A percentile compares a stretch with the other conserved stretches of the same genome.
phyloP scores from a whole-genome alignment of 1,284 basidiomycete species.

The Irpex lacteus region DNA sequence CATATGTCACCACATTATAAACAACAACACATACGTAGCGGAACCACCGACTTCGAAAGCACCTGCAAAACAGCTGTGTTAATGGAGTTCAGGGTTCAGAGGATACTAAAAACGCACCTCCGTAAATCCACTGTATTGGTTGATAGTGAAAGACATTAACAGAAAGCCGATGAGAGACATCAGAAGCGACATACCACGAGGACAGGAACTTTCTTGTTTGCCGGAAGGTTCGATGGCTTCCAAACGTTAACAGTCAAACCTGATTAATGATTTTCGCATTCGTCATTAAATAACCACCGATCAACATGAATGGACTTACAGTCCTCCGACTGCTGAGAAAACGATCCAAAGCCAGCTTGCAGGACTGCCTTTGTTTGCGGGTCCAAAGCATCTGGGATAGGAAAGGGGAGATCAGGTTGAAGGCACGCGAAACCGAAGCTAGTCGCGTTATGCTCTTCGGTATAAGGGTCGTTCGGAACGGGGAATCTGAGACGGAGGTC shows the following conservation, averaged over 20 bases:
- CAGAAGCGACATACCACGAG: background rate
- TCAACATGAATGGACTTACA: background rate
- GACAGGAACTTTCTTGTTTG: background rate
- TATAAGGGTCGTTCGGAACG: constrained; percentile 37
- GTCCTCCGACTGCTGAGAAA: background rate
- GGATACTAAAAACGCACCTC: constrained; percentile 36
- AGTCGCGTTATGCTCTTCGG: constrained; percentile 35
- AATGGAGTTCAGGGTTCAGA: background rate
- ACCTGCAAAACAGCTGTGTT: constrained; percentile 12
- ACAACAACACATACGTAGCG: background rate
- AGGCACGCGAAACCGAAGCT: constrained; percentile 45
- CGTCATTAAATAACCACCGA: background rate
- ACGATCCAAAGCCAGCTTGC: background rate
- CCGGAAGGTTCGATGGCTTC: background rate
- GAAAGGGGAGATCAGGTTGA: constrained; percentile 37
- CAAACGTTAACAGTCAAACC: constrained; percentile 1
- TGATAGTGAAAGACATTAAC: background rate
- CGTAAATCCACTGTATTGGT: constrained; percentile 47
- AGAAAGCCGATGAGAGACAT: background rate
- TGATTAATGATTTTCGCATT: background rate
- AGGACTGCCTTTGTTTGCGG: background rate
- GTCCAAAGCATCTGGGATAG: constrained; percentile 20
- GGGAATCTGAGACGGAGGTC: constrained; percentile 43
- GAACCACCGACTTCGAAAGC: constrained; percentile 28
- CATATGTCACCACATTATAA: background rate